Conservation (phyloP, 306 rosid species). For the Medicago lupulina region DNA sequence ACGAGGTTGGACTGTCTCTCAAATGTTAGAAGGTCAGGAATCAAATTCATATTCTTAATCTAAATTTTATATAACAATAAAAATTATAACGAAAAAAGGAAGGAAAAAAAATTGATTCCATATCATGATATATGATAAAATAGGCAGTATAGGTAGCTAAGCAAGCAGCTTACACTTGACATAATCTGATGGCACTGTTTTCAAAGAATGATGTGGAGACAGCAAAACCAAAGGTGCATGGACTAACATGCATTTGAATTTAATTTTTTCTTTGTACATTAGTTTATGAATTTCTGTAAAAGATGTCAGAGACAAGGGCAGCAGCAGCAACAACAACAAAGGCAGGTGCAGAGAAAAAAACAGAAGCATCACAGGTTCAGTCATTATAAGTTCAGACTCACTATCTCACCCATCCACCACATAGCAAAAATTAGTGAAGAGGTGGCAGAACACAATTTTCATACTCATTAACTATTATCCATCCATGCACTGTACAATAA, state of each 20-base stretch:
- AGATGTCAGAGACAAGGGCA: constrained; percentile 71
- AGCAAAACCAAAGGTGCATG: constrained; percentile 56
- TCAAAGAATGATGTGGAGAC: constrained; percentile 55
- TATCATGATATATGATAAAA: not conserved
- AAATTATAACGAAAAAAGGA: no score
- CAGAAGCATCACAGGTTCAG: constrained; percentile 81
- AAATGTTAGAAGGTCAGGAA: no score
- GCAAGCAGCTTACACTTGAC: constrained; percentile 52
- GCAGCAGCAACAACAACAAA: constrained; percentile 53
- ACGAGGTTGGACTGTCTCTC: no score
- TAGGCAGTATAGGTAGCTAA: constrained; percentile 36
- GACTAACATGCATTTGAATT: constrained; percentile 50
- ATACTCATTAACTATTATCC: constrained; percentile 30
- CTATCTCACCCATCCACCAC: constrained; percentile 56
- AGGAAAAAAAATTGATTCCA: not conserved
- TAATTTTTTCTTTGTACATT: constrained; percentile 36
- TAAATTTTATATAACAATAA: no score
- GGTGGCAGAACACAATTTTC: constrained; percentile 43
- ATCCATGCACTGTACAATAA: constrained; percentile 62
- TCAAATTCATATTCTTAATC: no score
- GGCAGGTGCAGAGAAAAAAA: constrained; percentile 65
- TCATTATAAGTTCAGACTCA: constrained; percentile 78
- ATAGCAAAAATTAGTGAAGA: constrained; percentile 37
- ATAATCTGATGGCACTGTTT: constrained; percentile 53
- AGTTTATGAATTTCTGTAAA: constrained; percentile 62